Percentiles rank a stretch among this genome's conserved stretches.
These are phyloP conservation scores for Meripilus lineatus DNA, from an alignment of 1,284 basidiomycete genomes.

Conservation along the genomic window DNA sequence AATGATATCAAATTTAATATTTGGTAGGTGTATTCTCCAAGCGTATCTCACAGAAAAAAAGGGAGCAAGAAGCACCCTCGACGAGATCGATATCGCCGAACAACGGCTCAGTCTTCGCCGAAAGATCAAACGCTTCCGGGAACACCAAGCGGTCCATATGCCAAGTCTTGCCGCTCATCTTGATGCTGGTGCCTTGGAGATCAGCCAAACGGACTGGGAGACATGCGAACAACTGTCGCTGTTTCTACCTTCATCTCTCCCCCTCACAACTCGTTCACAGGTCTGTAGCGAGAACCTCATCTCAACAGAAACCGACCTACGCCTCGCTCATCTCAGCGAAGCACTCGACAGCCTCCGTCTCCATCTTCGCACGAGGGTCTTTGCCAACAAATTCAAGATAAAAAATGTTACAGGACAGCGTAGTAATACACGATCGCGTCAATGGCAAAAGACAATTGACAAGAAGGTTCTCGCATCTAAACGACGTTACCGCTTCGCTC, in stretches of 20 bases:
- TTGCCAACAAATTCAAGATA: conserved; percentile 7
- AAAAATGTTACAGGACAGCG: conserved; percentile 7
- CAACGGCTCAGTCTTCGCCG: no score
- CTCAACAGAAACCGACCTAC: conserved; percentile 2
- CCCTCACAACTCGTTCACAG: neutral
- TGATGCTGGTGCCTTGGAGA: neutral
- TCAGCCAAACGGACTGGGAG: neutral
- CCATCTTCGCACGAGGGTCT: conserved; percentile 5
- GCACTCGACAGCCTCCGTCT: conserved; percentile 4
- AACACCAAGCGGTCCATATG: neutral
- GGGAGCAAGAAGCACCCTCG: no score
- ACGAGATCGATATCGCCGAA: no score
- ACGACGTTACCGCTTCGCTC: neutral
- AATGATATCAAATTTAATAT: no score
- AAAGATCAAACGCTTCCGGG: no score
- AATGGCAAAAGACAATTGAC: conserved; percentile 3
- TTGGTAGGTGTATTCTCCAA: no score
- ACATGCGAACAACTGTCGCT: conserved; percentile 1
- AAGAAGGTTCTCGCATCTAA: neutral
- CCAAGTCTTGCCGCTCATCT: no score
- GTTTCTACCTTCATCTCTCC: conserved; percentile 8
- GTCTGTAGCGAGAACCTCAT: neutral
- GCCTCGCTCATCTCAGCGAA: conserved; percentile 2
- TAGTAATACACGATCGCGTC: neutral
- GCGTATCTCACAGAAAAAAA: no score